Evolutionary conservation across 2,329 filamentous ascomycete species (phyloP), one percentile per base, ranked within the genome.

Genomic region (Penicillium concentricum): DNA sequence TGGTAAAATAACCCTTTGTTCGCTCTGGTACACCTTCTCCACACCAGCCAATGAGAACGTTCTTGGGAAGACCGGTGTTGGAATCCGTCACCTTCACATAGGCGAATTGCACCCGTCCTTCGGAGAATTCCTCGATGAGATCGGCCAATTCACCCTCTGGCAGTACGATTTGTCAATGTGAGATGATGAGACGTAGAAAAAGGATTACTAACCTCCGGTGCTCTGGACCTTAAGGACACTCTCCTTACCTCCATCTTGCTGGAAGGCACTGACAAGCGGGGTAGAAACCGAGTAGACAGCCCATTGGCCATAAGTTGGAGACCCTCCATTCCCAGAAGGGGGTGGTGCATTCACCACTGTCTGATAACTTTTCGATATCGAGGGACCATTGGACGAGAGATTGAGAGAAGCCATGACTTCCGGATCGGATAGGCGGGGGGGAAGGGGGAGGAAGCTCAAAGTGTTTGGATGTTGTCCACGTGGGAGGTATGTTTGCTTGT

Each of bases 1-100:
- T 97, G 64, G 91, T 96, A 74, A 99, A 99, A 78, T 97, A 97
- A 63, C 94, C 94, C 78, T 97, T 99, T 60, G 93, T 97, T 69
- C 93, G 84, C 78, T 99, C 94, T n/a, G 94, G 94, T 16, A 99
- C 94, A 67, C 94, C 94, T 71, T 95, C 93, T 64, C 94, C 94
- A 74, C 94, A 99, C 89, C 94, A 99, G 64, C 90, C 92, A 72
- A 99, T 91, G 64, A 99, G 83, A 58, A 96, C 91, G 73, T 87
- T 90, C 81, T 99, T 99, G 48, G 93, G 92, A 16, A 99, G 84
- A 22, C 82, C 80, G 3, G 89, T 91, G 75, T 99, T 99, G 54
- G 92, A 90, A 72, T 99, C 94, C 75, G 92, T 96, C 79, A 99
- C 88, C 78, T 96, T 97, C 69, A 94, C 87, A 70, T 95, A 97